phyloP scores from a whole-genome alignment of 306 rosid genomes.

The Myrica gale region DNA sequence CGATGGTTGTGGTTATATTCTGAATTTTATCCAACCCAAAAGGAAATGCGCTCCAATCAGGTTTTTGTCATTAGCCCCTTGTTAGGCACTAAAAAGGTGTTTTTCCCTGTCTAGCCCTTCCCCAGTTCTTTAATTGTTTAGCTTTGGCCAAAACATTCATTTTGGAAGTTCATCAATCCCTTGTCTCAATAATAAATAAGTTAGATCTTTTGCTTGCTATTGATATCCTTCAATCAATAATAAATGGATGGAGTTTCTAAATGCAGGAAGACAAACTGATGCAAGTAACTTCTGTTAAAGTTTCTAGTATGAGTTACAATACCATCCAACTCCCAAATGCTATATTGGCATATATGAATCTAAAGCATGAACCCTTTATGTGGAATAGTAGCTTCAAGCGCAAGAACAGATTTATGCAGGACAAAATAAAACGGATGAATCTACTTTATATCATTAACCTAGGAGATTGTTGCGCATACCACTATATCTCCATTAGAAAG shows the following conservation, averaged over 20 bases:
- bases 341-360: background rate
- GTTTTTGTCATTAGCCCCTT: background rate
- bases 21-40: background rate
- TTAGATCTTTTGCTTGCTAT: background rate
- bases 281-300: background rate
- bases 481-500: conserved; percentile 91
- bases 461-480: conserved; percentile 65
- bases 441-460: conserved; percentile 4
- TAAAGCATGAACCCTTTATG: background rate
- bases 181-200: background rate
- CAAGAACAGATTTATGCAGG: background rate
- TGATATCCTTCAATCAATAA: background rate
- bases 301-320: background rate
- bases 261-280: background rate
- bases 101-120: background rate
- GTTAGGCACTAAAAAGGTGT: background rate
- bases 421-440: background rate
- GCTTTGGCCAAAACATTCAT: background rate
- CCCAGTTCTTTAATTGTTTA: conserved; percentile 9
- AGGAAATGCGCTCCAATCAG: background rate
- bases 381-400: background rate
- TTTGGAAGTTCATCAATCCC: background rate
- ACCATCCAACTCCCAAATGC: background rate
- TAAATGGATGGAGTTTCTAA: background rate
- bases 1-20: conserved; percentile 10